Percentiles rank a stretch among this genome's conserved stretches.
phyloP scores from a whole-genome alignment of 345 rosid species.

The Odontarrhena argentea region DNA sequence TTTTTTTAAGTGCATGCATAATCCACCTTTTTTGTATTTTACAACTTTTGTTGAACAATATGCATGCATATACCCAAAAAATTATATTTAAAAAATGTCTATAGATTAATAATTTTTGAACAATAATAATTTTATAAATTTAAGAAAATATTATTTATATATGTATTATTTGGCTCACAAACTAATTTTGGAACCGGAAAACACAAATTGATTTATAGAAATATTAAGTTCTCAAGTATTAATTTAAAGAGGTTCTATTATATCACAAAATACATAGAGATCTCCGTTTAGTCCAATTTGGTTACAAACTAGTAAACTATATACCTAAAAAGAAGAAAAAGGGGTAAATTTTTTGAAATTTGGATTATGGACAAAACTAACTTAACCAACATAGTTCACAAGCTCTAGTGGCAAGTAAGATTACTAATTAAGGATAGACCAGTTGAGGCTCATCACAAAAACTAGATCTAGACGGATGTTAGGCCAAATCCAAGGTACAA shows the following conservation, averaged over 20 bases:
- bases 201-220: neutral
- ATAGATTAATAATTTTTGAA: no score
- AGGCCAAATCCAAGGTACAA: no score
- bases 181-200: no score
- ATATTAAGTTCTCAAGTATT: neutral
- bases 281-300: neutral
- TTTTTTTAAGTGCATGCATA: no score
- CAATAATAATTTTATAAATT: no score
- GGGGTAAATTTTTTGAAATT: neutral
- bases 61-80: no score
- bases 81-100: no score
- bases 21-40: no score
- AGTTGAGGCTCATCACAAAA: conserved; percentile 77
- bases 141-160: no score
- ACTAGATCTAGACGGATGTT: conserved; percentile 49
- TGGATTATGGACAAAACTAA: neutral
- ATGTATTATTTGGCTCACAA: no score
- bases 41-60: no score
- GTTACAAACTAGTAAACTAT: neutral
- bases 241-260: no score
- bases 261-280: neutral
- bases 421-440: conserved; percentile 69
- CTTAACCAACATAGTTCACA: conserved; percentile 28
- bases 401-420: conserved; percentile 46
- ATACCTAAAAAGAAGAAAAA: neutral